Conservation (phyloP, 2,329 filamentous ascomycete species). For the Curvularia lunata region DNA sequence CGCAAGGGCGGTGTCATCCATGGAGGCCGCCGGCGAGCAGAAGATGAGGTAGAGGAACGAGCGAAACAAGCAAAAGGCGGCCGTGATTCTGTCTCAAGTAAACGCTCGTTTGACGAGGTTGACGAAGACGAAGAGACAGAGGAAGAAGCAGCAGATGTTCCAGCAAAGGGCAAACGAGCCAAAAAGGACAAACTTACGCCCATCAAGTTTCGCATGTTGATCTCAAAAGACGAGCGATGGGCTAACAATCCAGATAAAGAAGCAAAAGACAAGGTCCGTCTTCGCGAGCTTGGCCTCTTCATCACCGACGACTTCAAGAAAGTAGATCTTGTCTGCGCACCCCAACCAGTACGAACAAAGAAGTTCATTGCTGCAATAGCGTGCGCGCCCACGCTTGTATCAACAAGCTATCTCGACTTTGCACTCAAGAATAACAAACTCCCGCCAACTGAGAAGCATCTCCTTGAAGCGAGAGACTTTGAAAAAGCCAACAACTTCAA, state of each 20-base stretch:
- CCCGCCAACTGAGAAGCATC: slow-evolving; percentile 68
- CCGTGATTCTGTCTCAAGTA: slow-evolving; percentile 52
- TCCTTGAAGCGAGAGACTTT: slow-evolving; percentile 72
- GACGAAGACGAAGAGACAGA: slow-evolving; percentile 51
- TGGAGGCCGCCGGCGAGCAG: slow-evolving; percentile 53
- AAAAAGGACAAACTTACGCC: slow-evolving; percentile 60
- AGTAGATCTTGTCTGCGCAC: slow-evolving; percentile 87
- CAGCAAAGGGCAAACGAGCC: slow-evolving; percentile 67
- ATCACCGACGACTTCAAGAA: slow-evolving; percentile 76
- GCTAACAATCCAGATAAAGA: slow-evolving; percentile 74
- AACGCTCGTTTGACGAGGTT: slow-evolving; percentile 55
- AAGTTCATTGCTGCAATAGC: slow-evolving; percentile 93
- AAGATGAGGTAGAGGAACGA: slow-evolving; percentile 48
- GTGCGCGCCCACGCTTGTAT: slow-evolving; percentile 77
- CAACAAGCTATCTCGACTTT: slow-evolving; percentile 77
- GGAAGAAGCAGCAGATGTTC: slow-evolving; percentile 57
- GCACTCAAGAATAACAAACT: slow-evolving; percentile 73
- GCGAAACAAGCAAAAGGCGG: slow-evolving; percentile 34
- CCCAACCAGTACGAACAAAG: slow-evolving; percentile 83
- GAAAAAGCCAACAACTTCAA: slow-evolving; percentile 75
- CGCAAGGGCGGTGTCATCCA: slow-evolving; percentile 71
- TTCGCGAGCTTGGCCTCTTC: slow-evolving; percentile 82
- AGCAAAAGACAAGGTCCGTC: slow-evolving; percentile 77
- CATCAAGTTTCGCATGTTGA: slow-evolving; percentile 74
- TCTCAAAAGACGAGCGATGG: slow-evolving; percentile 88